Percentiles rank a stretch among this genome's conserved stretches.
These are phyloP conservation scores for Coccomyxa sp. DNA, from an alignment of 139 green algal genomes.

Conservation along the genomic window DNA sequence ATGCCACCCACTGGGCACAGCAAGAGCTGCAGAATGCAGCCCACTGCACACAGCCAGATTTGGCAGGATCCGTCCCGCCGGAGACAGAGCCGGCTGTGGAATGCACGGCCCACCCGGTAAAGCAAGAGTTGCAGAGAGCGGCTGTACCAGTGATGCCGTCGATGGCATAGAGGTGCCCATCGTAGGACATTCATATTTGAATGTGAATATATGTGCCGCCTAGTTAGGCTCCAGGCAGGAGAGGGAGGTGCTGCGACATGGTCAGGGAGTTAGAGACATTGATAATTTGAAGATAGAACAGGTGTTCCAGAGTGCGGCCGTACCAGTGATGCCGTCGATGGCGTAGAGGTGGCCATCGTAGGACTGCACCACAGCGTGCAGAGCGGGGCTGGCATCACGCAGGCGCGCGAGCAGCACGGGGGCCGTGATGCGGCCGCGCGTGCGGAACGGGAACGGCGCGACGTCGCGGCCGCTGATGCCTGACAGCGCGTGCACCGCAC, in stretches of 20 bases:
- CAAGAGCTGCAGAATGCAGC: no score
- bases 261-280: no score
- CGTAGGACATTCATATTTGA: no score
- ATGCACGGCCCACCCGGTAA: background rate
- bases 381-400: constrained; percentile 6
- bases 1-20: no score
- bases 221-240: no score
- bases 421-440: constrained; percentile 33
- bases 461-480: constrained; percentile 54
- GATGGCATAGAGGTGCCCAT: constrained; percentile 89
- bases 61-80: no score
- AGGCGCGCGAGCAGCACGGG: constrained; percentile 56
- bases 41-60: no score
- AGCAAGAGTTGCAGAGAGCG: background rate
- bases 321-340: constrained; percentile 65
- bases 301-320: background rate
- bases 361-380: constrained; percentile 79
- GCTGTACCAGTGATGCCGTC: constrained; percentile 51
- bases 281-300: no score
- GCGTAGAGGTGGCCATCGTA: constrained; percentile 92
- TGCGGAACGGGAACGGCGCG: constrained; percentile 75
- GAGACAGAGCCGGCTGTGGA: background rate
- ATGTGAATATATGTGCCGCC: no score
- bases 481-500: constrained; percentile 73
- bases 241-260: no score